Base-by-base conservation (phyloP, 1,284 basidiomycete genomes). In the Termitomyces sp. region DNA sequence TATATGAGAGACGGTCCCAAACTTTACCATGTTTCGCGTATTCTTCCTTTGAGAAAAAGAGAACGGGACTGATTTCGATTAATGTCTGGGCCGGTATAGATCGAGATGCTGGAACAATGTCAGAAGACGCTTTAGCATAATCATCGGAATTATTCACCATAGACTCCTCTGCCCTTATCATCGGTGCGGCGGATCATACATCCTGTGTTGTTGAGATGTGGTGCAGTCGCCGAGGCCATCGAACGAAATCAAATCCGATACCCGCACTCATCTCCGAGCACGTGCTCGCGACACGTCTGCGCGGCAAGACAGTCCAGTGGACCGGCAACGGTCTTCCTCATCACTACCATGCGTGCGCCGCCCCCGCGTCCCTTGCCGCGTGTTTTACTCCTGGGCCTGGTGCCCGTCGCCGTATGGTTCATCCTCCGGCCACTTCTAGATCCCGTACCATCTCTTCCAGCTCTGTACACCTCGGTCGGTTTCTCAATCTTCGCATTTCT, bases 51-150 rank as follows among this genome's bases (percentile, higher is more conserved):
- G 74, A 71, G 62, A 96, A 84, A 6, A 97, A 74, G 9, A 97
- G 75, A n/a, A 94, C 90, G 0, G 94, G 94, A 56, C 88, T 90
- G 58, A 87, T 82, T 68, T 98, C 94, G 56, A 98, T 68, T 10
- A 90, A 56, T 0, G 86, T 88, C 15, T 83, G 78, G 1, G 80
- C 73, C 9, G 82, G 75, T 53, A 95, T 87, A 31, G 67, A 60
- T 34, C 71, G 69, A 5, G 81, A 73, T 36, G 91, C 87, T 87
- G 62, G n/a, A 33, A 17, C 42, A 46, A 15, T 7, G 15, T 26
- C 38, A 43, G 31, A 42, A 19, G 34, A 31, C 5, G n/a, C 15
- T 26, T n/a, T 3, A 39, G 3, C 2, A 21, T 10, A 31, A 51
- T 17, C 30, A 39, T 34, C 17, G 3, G 41, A 40, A 42, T 33